Percentiles rank a stretch among this genome's conserved stretches.
These are phyloP conservation scores for Pharnaceum exiguum DNA, from an alignment of 148 eudicot species.

Conservation along the genomic window DNA sequence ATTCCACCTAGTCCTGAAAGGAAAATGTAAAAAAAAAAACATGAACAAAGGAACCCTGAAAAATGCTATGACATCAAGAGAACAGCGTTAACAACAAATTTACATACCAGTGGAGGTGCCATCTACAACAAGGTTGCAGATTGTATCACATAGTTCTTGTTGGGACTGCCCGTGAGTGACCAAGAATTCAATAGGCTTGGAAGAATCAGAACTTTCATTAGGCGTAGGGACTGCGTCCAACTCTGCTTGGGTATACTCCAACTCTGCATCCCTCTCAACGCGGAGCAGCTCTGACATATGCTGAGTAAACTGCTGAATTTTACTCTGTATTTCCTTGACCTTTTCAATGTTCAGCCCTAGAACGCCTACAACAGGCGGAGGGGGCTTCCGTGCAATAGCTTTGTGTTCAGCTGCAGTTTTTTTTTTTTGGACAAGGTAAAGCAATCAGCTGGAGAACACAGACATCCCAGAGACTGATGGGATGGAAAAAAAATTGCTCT, in stretches of 20 bases:
- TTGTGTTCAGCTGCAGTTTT: conserved; percentile 69
- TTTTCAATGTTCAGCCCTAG: conserved; percentile 57
- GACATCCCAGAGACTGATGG: neutral
- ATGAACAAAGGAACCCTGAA: no score
- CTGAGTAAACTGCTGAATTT: conserved; percentile 59
- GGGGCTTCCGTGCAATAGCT: conserved; percentile 73
- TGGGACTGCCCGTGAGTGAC: conserved; percentile 85
- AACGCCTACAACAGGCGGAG: conserved; percentile 38
- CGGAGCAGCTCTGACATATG: conserved; percentile 57
- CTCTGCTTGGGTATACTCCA: conserved; percentile 86
- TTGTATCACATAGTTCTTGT: conserved; percentile 85
- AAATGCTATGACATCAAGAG: conserved; percentile 9
- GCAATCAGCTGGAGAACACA: conserved; percentile 1
- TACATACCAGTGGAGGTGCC: conserved; percentile 67
- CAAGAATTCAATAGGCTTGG: conserved; percentile 69
- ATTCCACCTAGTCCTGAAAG: conserved; percentile 78
- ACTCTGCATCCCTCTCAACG: conserved; percentile 80
- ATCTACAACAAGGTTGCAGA: conserved; percentile 72
- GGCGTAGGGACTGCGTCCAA: conserved; percentile 71
- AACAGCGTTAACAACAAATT: conserved; percentile 2
- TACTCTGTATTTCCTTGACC: conserved; percentile 53
- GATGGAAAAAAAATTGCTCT: neutral
- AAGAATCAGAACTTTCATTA: conserved; percentile 41
- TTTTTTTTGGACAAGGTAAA: conserved; percentile 14
- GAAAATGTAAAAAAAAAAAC: no score